A percentile compares a stretch with the other conserved stretches of the same genome.
Evolutionary conservation across 306 rosid species (phyloP).

Genomic region (Chamaecrista fasciculata): DNA sequence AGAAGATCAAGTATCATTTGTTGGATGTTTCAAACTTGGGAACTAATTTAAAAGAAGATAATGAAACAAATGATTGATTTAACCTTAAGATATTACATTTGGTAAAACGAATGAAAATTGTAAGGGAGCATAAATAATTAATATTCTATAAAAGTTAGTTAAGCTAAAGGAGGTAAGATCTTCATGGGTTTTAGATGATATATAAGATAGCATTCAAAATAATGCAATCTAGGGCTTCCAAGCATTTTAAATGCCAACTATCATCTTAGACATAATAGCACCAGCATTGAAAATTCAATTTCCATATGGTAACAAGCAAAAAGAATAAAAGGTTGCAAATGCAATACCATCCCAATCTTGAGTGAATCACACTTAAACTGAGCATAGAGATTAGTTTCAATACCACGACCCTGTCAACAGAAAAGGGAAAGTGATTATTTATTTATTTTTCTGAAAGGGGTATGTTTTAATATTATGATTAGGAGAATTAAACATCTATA

Average conservation of each 20-base stretch:
- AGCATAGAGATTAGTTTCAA: slow-evolving; percentile 89
- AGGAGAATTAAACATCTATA: not conserved
- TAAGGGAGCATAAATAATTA: not conserved
- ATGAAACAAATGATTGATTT: too few species aligned
- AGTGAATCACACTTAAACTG: slow-evolving; percentile 87
- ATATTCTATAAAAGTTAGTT: not conserved
- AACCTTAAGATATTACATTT: too few species aligned
- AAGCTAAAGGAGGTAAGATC: not conserved
- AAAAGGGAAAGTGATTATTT: not conserved
- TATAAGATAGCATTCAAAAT: too few species aligned
- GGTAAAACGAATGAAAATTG: not conserved
- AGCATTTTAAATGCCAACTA: too few species aligned
- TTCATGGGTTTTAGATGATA: too few species aligned
- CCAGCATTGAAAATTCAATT: not conserved
- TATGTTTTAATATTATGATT: not conserved
- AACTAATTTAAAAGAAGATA: too few species aligned
- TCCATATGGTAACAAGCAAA: not conserved
- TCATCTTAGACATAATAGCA: too few species aligned
- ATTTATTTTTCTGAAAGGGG: not conserved
- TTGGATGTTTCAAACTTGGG: too few species aligned
- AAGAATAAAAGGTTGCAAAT: not conserved
- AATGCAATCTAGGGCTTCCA: too few species aligned
- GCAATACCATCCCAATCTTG: slow-evolving; percentile 84
- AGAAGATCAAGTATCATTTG: too few species aligned
- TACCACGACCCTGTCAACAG: slow-evolving; percentile 84